Conservation (phyloP, 306 rosid species). For the Lathyrus aphaca region DNA sequence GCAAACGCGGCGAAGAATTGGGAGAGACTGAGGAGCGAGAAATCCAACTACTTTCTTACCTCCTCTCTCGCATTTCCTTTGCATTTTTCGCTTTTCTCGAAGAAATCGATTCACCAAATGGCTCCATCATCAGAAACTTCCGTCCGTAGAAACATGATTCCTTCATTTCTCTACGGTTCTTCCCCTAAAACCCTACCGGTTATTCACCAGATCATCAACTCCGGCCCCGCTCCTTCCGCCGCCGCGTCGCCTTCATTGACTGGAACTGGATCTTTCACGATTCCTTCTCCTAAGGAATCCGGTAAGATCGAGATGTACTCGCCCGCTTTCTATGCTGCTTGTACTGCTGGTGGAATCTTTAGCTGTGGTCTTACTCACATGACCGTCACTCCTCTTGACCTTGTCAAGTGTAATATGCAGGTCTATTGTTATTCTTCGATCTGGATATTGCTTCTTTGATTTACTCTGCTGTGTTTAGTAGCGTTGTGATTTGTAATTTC, state of each 20-base stretch:
- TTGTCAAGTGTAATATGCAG: constrained; percentile 99
- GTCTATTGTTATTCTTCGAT: constrained; percentile 42
- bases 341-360: constrained; percentile 84
- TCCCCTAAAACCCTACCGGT: constrained; percentile 55
- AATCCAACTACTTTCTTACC: neutral
- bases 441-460: neutral
- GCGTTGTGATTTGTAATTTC: constrained; percentile 5
- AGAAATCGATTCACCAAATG: constrained; percentile 33
- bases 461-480: neutral
- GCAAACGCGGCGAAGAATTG: constrained; percentile 43
- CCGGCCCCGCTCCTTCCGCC: constrained; percentile 14
- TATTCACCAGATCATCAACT: constrained; percentile 57
- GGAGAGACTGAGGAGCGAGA: constrained; percentile 22
- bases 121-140: constrained; percentile 51
- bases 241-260: constrained; percentile 26
- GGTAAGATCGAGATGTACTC: constrained; percentile 84
- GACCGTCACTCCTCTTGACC: constrained; percentile 95
- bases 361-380: constrained; percentile 95
- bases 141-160: constrained; percentile 63
- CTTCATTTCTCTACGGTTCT: constrained; percentile 72
- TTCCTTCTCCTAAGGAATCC: constrained; percentile 69
- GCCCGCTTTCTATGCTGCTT: constrained; percentile 85
- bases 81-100: neutral
- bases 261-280: constrained; percentile 34
- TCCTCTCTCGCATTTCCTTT: constrained; percentile 41